These are phyloP conservation scores for Annona cherimola DNA, from an alignment of 164 flowering plant species.

Conservation along the genomic window DNA sequence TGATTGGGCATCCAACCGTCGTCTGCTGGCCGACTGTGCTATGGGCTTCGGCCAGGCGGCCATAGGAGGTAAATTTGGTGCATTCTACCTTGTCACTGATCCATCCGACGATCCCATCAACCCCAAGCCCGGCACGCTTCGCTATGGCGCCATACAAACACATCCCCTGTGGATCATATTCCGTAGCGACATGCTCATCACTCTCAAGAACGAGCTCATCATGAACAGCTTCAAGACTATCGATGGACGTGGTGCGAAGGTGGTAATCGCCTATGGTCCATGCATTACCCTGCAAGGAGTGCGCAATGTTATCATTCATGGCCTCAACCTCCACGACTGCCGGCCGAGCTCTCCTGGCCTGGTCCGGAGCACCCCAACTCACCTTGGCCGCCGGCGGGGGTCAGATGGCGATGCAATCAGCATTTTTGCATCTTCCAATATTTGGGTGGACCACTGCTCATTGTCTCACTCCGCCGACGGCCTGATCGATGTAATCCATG, in stretches of 20 bases:
- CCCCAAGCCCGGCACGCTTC: constrained; percentile 31
- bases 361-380: constrained; percentile 19
- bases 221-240: constrained; percentile 31
- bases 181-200: constrained; percentile 23
- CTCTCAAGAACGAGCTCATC: constrained; percentile 22
- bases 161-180: constrained; percentile 31
- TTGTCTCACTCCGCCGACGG: constrained; percentile 22
- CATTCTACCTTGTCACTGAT: constrained; percentile 20
- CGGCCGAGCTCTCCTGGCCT: constrained; percentile 18
- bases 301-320: constrained; percentile 29
- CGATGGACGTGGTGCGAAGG: constrained; percentile 33
- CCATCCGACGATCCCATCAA: constrained; percentile 21
- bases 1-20: constrained; percentile 22
- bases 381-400: constrained; percentile 12
- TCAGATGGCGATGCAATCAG: constrained; percentile 29
- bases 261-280: constrained; percentile 30
- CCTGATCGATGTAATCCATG: constrained; percentile 27
- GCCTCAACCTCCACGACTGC: constrained; percentile 25
- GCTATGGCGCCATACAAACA: constrained; percentile 27
- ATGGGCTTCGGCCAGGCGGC: constrained; percentile 28
- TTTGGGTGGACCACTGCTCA: constrained; percentile 31
- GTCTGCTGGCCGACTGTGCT: constrained; percentile 23
- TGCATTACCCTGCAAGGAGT: constrained; percentile 30
- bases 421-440: constrained; percentile 16
- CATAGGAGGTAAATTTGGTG: constrained; percentile 23